These are phyloP conservation scores for Salvia splendens DNA, from an alignment of 257 asterid species.

Conservation along the genomic window DNA sequence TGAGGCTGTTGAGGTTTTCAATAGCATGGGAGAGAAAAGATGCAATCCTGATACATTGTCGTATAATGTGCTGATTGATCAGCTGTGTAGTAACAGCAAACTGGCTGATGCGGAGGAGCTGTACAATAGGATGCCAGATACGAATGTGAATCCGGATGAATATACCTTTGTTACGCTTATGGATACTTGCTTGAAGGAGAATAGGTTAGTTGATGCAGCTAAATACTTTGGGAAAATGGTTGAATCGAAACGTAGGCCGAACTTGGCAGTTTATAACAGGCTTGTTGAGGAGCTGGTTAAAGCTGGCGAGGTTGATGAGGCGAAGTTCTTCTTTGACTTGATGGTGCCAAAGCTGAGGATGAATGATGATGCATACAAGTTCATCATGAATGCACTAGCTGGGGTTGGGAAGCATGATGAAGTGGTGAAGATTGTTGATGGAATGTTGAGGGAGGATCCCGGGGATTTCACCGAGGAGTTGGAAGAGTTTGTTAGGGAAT, in stretches of 20 bases:
- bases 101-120: constrained; percentile 77
- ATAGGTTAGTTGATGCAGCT: constrained; percentile 82
- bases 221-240: constrained; percentile 75
- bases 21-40: constrained; percentile 77
- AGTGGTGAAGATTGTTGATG: constrained; percentile 69
- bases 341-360: constrained; percentile 85
- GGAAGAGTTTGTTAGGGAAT: constrained; percentile 70
- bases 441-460: constrained; percentile 80
- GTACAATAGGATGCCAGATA: constrained; percentile 66
- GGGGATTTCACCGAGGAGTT: constrained; percentile 74
- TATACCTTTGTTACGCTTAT: constrained; percentile 70
- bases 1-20: constrained; percentile 72
- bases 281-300: constrained; percentile 76
- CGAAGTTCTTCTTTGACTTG: constrained; percentile 75
- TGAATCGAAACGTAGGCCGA: constrained; percentile 85
- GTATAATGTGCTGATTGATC: constrained; percentile 76
- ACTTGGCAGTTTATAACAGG: constrained; percentile 65
- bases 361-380: constrained; percentile 75
- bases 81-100: constrained; percentile 66
- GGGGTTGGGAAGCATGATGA: constrained; percentile 69
- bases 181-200: constrained; percentile 83
- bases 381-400: constrained; percentile 67
- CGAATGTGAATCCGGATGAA: constrained; percentile 78
- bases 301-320: constrained; percentile 78
- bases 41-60: constrained; percentile 80